Percentiles rank a stretch among this genome's conserved stretches.
Conservation (phyloP, 2,329 filamentous ascomycete genomes). For the Pyricularia sp. region DNA sequence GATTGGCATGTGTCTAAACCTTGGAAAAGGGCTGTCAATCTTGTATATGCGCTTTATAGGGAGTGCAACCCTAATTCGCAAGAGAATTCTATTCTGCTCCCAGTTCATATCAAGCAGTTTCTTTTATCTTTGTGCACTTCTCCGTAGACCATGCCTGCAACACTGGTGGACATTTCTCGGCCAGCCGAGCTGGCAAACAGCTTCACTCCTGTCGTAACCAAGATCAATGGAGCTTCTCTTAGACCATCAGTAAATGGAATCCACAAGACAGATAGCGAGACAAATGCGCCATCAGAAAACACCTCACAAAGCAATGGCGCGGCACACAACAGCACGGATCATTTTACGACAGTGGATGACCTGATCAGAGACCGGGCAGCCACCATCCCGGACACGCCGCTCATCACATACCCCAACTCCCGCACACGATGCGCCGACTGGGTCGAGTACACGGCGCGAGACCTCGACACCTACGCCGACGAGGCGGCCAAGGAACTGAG, state of each 20-base stretch:
- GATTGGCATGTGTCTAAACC: background rate
- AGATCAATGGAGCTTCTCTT: background rate
- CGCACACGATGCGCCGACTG: background rate
- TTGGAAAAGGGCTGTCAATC: background rate
- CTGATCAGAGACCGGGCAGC: conserved; percentile 3
- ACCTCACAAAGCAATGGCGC: background rate
- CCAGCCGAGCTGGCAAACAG: background rate
- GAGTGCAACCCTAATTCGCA: too few relatives aligned
- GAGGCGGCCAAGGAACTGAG: conserved; percentile 5
- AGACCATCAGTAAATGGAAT: background rate
- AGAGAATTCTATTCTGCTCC: background rate
- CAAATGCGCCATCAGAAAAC: background rate
- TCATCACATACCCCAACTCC: conserved; percentile 3
- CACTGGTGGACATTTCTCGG: background rate
- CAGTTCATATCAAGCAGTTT: background rate
- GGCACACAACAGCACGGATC: background rate
- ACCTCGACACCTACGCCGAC: conserved; percentile 1
- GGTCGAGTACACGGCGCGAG: conserved; percentile 4
- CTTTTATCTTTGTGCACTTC: background rate
- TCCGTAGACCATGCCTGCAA: background rate
- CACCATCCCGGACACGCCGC: background rate
- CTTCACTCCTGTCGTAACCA: background rate
- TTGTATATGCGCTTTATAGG: background rate
- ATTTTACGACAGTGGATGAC: conserved; percentile 1
- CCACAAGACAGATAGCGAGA: background rate